Base-by-base conservation (phyloP, 192 early-diverging fungal genomes). In the Umbelopsis ramanniana region DNA sequence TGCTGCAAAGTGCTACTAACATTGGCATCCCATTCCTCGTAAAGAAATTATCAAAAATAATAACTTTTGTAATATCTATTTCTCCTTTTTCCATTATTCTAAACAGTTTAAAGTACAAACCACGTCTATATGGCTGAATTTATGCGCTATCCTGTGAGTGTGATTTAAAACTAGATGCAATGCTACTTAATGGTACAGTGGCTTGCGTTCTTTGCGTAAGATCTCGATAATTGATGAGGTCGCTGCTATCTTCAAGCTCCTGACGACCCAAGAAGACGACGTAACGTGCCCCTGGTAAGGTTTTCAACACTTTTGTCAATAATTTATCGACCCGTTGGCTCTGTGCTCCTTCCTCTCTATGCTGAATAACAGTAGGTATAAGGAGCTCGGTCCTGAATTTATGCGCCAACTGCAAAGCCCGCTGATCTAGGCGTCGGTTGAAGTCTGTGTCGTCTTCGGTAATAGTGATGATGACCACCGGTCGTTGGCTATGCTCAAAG, bases 341-440 rank as follows among this genome's bases (percentile, higher is more conserved):
- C 5, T 63, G 24, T 11, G 57, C 12, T 11, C 57, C 57, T 6
- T 63, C 57, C 11, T 63, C 57, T 17, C 19, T 63, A 37, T 63
- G 57, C 57, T 63, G 57, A 38, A 63, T 63, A 14, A 63, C 29
- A 37, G 57, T n/a, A 12, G 57, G 57, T 63, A 63, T 63, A 63
- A 35, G 12, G 33, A 35, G 12, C 5, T 35, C 14, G 11, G 33
- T 37, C 15, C 57, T 29, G 12, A 63, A 37, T 17, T 29, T 38
- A 26, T 63, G 23, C 0, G 57, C 57, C 4, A 63, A 14, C 15
- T 63, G 57, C 17, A 35, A 29, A 14, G 57, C 57, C 2, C 57
- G 57, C 19, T 29, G 26, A n/a, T 63, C 57, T 19, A 63, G 26
- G 2, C 4, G 57, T 38, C 33, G 57, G 35, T 63, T 63, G 7